Evolutionary conservation across 2,329 filamentous ascomycete genomes (phyloP), one percentile per base, ranked within the genome.

Genomic region (Hymenoscyphus infarciens): DNA sequence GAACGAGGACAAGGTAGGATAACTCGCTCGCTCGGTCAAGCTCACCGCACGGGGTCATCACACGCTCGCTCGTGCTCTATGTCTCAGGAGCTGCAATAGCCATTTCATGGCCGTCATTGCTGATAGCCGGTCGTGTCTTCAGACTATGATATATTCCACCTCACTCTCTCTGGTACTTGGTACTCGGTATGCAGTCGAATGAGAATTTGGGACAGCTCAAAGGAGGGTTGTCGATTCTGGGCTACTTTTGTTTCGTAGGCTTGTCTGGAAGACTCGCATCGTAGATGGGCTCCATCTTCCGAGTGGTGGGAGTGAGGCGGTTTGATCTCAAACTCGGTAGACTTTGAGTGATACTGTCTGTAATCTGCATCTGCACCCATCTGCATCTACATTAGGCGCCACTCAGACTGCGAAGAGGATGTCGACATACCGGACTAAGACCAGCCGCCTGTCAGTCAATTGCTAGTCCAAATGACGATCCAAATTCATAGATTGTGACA

Each of bases 281-380:
- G 54, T 55, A 61, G 49, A 38, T 49, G 39, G 38, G n/a, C 52
- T 29, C 29, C 45, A 19, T 29, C 27, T 19, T 59, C 57, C 57
- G 57, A 59, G n/a, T 31, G 35, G 39, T 52, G 25, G 38, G 31
- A 38, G 22, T 38, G 57, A 54, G 33, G 57, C 57, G 57, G 35
- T 22, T 60, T 10, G 57, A 54, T 19, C 16, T 53, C 29, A 15
- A 60, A 38, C 56, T 49, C 39, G 57, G 57, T 59, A 52, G 39
- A 49, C 8, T 49, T 35, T 35, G 13, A n/a, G 45, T 25, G 45
- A n/a, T 52, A 52, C 45, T 52, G 45, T 49, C 35, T 59, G 57
- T 25, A 52, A 49, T 27, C 22, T 25, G 45, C 33, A 60, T 38
- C 16, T 35, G 25, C 29, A 22, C 54, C 38, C 15, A 19, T 5